phyloP scores from a whole-genome alignment of 495 filamentous ascomycete genomes.

The Cercophora sp. region DNA sequence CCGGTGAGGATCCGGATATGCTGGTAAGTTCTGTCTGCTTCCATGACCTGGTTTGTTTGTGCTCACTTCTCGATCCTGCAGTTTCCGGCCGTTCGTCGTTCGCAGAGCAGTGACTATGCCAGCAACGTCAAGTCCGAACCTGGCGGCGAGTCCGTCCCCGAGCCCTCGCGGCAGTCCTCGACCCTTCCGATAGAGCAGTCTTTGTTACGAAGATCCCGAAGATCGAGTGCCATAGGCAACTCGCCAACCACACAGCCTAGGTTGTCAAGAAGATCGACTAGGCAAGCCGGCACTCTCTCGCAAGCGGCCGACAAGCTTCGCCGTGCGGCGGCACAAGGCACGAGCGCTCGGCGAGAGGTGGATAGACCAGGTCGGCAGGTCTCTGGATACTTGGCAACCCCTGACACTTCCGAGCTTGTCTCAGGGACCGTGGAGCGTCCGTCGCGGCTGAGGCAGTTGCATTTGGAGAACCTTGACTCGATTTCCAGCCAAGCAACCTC shows the following conservation, averaged over 20 bases:
- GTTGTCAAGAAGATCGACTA: slow-evolving; percentile 23
- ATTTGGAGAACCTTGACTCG: slow-evolving; percentile 35
- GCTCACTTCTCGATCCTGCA: no score
- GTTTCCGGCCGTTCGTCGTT: slow-evolving; percentile 32
- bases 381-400: slow-evolving; percentile 43
- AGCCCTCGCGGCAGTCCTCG: slow-evolving; percentile 20
- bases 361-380: slow-evolving; percentile 20
- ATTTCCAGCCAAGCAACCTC: slow-evolving; percentile 44
- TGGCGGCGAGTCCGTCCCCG: slow-evolving; percentile 29
- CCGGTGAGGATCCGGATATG: slow-evolving; percentile 52
- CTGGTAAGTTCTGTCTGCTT: slow-evolving; percentile 18
- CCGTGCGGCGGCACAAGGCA: slow-evolving; percentile 29
- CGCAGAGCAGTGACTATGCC: slow-evolving; percentile 30
- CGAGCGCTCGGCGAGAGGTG: slow-evolving; percentile 21
- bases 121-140: slow-evolving; percentile 31
- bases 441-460: slow-evolving; percentile 27
- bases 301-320: slow-evolving; percentile 37
- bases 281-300: slow-evolving; percentile 10
- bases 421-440: slow-evolving; percentile 23
- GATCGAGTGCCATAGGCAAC: slow-evolving; percentile 24
- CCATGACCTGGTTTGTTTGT: no score
- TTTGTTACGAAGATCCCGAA: slow-evolving; percentile 20
- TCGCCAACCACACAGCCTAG: slow-evolving; percentile 33
- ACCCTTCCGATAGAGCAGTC: slow-evolving; percentile 18
- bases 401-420: slow-evolving; percentile 41